These are phyloP conservation scores for Candolleomyces eurysporus DNA, from an alignment of 768 basidiomycete genomes.

Conservation along the genomic window DNA sequence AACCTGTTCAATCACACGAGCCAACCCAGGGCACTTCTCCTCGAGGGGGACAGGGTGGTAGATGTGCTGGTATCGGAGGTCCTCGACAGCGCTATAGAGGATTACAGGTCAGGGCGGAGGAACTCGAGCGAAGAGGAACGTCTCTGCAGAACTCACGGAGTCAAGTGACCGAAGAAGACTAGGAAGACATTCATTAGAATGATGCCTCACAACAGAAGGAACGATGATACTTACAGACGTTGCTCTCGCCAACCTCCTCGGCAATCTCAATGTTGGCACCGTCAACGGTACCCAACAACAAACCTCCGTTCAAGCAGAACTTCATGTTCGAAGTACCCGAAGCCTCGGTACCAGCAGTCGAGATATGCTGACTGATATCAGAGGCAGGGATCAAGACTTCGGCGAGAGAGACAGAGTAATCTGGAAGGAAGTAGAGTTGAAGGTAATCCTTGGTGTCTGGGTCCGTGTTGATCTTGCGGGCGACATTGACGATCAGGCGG, in stretches of 20 bases:
- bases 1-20: conserved; percentile 74
- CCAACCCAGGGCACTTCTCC: conserved; percentile 80
- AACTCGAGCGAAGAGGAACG: background rate
- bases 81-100: conserved; percentile 66
- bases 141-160: conserved; percentile 43
- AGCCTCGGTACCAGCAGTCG: conserved; percentile 94
- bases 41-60: conserved; percentile 82
- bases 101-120: background rate
- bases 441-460: conserved; percentile 86
- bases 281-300: conserved; percentile 87
- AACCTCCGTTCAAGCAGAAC: conserved; percentile 88
- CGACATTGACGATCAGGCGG: conserved; percentile 90
- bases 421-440: conserved; percentile 91
- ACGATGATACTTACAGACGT: conserved; percentile 70
- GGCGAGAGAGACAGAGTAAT: conserved; percentile 85
- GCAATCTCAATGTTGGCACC: conserved; percentile 98
- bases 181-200: background rate
- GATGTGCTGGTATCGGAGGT: conserved; percentile 79
- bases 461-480: conserved; percentile 76
- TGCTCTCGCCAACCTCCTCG: conserved; percentile 88
- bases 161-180: conserved; percentile 92
- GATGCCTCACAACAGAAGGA: background rate
- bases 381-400: conserved; percentile 88
- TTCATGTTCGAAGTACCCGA: conserved; percentile 85
- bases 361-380: conserved; percentile 95